Conservation (phyloP, 2,329 filamentous ascomycete genomes). For the Chaetomium sp. region DNA sequence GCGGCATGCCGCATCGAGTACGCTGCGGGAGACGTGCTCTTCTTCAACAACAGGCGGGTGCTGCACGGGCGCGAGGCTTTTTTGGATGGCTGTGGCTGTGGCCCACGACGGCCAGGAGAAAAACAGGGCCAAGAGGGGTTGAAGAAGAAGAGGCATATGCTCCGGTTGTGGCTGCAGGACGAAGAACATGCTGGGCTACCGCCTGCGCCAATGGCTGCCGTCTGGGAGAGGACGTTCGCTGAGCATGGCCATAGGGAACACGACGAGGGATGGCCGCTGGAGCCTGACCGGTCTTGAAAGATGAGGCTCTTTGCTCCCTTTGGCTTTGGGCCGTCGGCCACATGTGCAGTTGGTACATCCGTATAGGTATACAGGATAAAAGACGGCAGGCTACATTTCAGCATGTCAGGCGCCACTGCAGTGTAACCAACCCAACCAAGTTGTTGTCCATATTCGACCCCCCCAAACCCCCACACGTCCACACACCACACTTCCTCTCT, state of each 20-base stretch:
- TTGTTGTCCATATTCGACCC: background rate
- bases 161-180: background rate
- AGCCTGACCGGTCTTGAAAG: background rate
- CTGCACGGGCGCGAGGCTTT: background rate
- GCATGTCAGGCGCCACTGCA: background rate
- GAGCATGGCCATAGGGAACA: background rate
- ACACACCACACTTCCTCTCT: background rate
- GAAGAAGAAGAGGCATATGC: background rate
- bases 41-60: background rate
- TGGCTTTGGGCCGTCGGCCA: background rate
- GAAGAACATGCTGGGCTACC: background rate
- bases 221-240: background rate
- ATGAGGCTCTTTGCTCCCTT: background rate
- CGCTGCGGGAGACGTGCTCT: background rate
- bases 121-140: background rate
- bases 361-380: background rate
- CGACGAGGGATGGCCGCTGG: background rate
- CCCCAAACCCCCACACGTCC: background rate
- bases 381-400: background rate
- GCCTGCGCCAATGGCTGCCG: background rate
- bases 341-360: background rate
- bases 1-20: background rate
- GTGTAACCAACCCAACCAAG: background rate
- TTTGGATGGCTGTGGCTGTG: background rate
- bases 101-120: too few relatives aligned